Base-by-base conservation (phyloP, 768 basidiomycete genomes). In the Mrakia blollopis region DNA sequence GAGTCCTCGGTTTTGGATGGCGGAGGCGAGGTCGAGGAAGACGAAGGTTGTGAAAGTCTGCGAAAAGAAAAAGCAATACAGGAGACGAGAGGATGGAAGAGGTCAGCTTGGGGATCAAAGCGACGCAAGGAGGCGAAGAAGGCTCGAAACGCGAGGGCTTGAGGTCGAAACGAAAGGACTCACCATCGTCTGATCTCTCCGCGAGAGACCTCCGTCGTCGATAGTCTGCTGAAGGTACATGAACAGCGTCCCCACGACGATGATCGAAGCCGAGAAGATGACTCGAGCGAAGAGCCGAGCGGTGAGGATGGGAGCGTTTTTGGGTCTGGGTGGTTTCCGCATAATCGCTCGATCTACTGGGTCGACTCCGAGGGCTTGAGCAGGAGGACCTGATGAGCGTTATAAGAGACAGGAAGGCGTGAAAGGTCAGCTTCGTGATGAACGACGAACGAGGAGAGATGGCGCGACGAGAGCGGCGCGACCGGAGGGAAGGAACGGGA, bases 1-100 rank as follows among this genome's bases (percentile, higher is more conserved):
- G 23, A 98, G 88, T 16, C 94, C 94, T 73, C 96, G 92, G 83
- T 92, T 96, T 83, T 98, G 95, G 44, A 97, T 84, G 1, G 96
- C 96, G 54, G 94, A 98, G 14, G 94, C 91, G 62, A 98, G 89
- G 84, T 98, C 96, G 79, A 98, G 90, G 86, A 98, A 92, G 76
- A 98, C 96, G 84, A 98, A 98, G 82, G 90, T 91, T 25, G 94
- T 92, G 84, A 98, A 98, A 35, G 96, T 97, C 96, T 97, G 83
- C n/a, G 30, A 37, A 61, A 4, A 13, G 39, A 5, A 25, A 32
- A 25, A 30, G 32, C 6, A 62, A 30, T n/a, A 41, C 21, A 60
- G 18, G 30, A 7, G 6, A 9, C 54, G 28, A 23, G 13, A 32
- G 32, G 13, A 3, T 14, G 18, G 30, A 23, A 68, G 35, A 68